Evolutionary conservation across 495 filamentous ascomycete species (phyloP).

Genomic region (Daldinia concentrica): DNA sequence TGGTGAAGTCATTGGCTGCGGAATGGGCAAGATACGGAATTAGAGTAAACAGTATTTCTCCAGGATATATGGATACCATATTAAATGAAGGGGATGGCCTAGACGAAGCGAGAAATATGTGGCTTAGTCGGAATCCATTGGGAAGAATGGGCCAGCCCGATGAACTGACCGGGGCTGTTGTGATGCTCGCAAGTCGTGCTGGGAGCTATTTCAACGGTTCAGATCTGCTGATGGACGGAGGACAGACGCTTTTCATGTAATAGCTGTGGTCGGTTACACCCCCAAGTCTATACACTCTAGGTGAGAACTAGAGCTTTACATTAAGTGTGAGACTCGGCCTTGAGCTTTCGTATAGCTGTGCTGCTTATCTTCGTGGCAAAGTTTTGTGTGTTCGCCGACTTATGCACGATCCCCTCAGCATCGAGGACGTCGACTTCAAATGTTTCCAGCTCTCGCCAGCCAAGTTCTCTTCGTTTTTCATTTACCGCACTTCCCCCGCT

Average conservation of each 20-base stretch:
- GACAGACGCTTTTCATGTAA: slow-evolving; percentile 51
- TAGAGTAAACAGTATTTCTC: slow-evolving; percentile 73
- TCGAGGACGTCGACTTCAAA: slow-evolving; percentile 95
- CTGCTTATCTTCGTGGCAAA: slow-evolving; percentile 93
- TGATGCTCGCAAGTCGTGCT: slow-evolving; percentile 69
- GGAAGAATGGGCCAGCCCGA: slow-evolving; percentile 72
- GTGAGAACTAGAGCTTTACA: slow-evolving; percentile 1
- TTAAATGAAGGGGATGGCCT: slow-evolving; percentile 73
- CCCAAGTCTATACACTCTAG: background rate
- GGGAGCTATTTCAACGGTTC: slow-evolving; percentile 74
- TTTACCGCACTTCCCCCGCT: slow-evolving; percentile 87
- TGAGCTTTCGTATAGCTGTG: slow-evolving; percentile 66
- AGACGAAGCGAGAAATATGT: slow-evolving; percentile 61
- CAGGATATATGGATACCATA: slow-evolving; percentile 86
- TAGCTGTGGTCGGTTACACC: slow-evolving; percentile 3
- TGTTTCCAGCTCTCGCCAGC: slow-evolving; percentile 78
- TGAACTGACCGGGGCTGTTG: slow-evolving; percentile 73
- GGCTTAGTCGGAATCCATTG: slow-evolving; percentile 71
- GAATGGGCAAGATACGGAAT: slow-evolving; percentile 74
- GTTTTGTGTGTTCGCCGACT: slow-evolving; percentile 55
- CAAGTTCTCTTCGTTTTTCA: slow-evolving; percentile 75
- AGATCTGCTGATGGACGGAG: slow-evolving; percentile 54
- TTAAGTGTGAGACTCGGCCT: slow-evolving; percentile 49
- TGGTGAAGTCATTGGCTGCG: slow-evolving; percentile 69
- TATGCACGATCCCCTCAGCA: slow-evolving; percentile 65